Evolutionary conservation across 192 early-diverging fungal genomes (phyloP).

Genomic region (Umbelopsis vinacea): DNA sequence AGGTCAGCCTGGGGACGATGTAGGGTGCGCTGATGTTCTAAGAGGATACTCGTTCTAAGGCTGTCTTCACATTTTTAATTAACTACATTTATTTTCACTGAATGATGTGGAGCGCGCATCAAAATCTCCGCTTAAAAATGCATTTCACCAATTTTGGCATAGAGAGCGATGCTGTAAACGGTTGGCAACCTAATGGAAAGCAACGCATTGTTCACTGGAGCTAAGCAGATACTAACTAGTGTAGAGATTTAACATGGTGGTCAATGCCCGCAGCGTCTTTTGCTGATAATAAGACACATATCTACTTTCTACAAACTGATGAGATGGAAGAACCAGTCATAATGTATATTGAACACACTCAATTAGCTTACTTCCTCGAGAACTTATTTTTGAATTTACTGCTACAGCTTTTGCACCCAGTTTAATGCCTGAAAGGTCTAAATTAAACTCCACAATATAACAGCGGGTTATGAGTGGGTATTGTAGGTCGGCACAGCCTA

Average conservation of each 20-base stretch:
- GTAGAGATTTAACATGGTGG: background rate
- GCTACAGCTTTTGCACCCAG: slow-evolving; percentile 4
- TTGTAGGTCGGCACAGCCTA: too few relatives aligned
- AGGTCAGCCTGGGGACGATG: too few relatives aligned
- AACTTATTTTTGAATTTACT: background rate
- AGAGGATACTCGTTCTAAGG: too few relatives aligned
- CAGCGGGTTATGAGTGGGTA: too few relatives aligned
- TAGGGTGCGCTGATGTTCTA: too few relatives aligned
- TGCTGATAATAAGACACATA: background rate
- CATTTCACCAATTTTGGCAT: slow-evolving; percentile 14
- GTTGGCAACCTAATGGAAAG: too few relatives aligned
- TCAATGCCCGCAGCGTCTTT: background rate
- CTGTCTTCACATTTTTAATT: too few relatives aligned
- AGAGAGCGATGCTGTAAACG: background rate
- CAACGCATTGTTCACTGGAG: slow-evolving; percentile 2
- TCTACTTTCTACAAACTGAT: too few relatives aligned
- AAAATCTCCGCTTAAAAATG: background rate
- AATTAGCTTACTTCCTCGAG: background rate
- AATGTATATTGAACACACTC: background rate
- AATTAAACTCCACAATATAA: slow-evolving; percentile 1
- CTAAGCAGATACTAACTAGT: background rate
- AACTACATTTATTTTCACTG: background rate
- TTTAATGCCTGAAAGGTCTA: background rate
- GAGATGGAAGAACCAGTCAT: too few relatives aligned
- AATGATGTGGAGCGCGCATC: background rate